phyloP scores from a whole-genome alignment of 2,329 filamentous ascomycete genomes.

The Ophiocordyceps robertsii region DNA sequence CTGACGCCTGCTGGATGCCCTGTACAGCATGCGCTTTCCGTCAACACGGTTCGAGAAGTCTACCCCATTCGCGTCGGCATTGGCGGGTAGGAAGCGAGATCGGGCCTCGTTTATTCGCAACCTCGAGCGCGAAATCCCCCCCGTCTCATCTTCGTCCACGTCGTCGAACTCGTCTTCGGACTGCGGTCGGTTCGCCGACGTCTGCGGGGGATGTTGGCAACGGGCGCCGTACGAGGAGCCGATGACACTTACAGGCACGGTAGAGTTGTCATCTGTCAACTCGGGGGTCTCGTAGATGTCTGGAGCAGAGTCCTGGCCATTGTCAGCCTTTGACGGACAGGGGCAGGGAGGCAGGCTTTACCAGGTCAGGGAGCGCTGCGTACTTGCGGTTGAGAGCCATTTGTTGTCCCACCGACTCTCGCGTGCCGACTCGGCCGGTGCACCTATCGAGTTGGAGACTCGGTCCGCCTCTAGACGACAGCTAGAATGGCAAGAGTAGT shows the following conservation, averaged over 20 bases:
- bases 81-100: slow-evolving; percentile 60
- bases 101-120: slow-evolving; percentile 70
- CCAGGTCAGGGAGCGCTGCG: slow-evolving; percentile 66
- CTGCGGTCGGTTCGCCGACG: slow-evolving; percentile 39
- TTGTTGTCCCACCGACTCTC: not conserved
- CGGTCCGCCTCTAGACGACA: too few species aligned
- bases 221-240: not conserved
- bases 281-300: slow-evolving; percentile 97
- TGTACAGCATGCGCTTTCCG: slow-evolving; percentile 73
- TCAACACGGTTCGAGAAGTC: slow-evolving; percentile 86
- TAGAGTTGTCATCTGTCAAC: slow-evolving; percentile 79
- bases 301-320: slow-evolving; percentile 65
- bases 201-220: slow-evolving; percentile 23
- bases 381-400: slow-evolving; percentile 77
- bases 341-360: slow-evolving; percentile 21
- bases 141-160: slow-evolving; percentile 47
- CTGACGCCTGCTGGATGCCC: slow-evolving; percentile 54
- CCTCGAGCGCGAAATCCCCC: slow-evolving; percentile 61
- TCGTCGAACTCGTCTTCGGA: slow-evolving; percentile 52
- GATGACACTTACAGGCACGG: slow-evolving; percentile 51
- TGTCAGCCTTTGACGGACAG: slow-evolving; percentile 8
- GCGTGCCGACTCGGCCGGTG: not conserved
- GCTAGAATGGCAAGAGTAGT: too few species aligned
- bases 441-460: too few species aligned
- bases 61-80: slow-evolving; percentile 62